Conservation (phyloP, 2,329 filamentous ascomycete genomes). For the Neofusicoccum sp. region DNA sequence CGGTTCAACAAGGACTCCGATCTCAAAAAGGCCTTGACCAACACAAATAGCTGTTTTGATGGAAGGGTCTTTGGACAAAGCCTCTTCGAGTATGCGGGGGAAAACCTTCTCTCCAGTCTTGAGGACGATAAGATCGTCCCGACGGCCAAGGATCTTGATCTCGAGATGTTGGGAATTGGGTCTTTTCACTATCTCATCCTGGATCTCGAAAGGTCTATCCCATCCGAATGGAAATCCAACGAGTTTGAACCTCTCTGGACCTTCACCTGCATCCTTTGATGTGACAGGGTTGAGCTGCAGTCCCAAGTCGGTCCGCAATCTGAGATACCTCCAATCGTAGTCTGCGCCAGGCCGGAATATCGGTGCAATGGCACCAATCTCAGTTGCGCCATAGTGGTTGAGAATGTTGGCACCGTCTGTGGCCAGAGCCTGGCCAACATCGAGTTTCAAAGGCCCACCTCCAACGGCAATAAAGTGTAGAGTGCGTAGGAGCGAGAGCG, state of each 20-base stretch:
- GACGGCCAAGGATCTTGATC: conserved; percentile 36
- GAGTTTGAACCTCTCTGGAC: conserved; percentile 24
- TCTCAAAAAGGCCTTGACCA: conserved; percentile 28
- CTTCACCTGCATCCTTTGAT: neutral
- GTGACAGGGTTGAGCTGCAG: conserved; percentile 27
- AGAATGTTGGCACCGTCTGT: conserved; percentile 33
- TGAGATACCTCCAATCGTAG: conserved; percentile 38
- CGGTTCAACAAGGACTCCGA: conserved; percentile 30
- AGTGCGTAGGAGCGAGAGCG: conserved; percentile 19
- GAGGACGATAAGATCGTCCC: conserved; percentile 37
- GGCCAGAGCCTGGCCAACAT: conserved; percentile 29
- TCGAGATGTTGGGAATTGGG: conserved; percentile 26
- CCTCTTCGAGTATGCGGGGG: conserved; percentile 28
- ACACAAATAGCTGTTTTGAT: conserved; percentile 27
- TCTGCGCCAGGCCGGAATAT: conserved; percentile 35
- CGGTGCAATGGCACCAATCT: conserved; percentile 38
- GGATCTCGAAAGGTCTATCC: conserved; percentile 33
- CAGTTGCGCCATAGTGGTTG: conserved; percentile 42
- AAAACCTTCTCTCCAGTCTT: conserved; percentile 36
- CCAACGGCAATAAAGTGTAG: conserved; percentile 39
- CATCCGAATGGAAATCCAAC: conserved; percentile 34
- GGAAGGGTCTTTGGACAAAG: conserved; percentile 22
- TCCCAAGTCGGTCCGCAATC: conserved; percentile 36
- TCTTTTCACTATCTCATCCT: conserved; percentile 37
- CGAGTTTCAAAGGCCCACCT: conserved; percentile 34